Evolutionary conservation across 2,329 filamentous ascomycete species (phyloP).

Genomic region (Phoma sp.): DNA sequence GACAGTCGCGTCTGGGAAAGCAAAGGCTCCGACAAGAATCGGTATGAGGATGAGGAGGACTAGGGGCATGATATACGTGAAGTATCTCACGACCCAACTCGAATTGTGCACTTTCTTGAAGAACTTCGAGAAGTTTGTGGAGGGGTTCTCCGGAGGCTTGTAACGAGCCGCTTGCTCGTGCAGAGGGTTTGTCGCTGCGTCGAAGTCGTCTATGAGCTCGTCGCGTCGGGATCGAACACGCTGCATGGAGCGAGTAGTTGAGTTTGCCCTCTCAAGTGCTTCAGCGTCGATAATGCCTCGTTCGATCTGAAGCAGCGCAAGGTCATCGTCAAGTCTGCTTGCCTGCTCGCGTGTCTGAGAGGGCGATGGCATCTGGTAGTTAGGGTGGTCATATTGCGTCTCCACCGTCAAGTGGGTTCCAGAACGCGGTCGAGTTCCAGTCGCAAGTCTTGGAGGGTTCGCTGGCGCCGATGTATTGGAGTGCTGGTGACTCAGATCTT

Average conservation of each 20-base stretch:
- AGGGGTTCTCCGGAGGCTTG: constrained; percentile 67
- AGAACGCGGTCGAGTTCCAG: constrained; percentile 31
- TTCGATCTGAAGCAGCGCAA: constrained; percentile 70
- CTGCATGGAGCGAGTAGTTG: constrained; percentile 54
- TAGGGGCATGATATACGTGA: constrained; percentile 73
- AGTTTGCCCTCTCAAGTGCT: constrained; percentile 43
- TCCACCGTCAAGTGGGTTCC: constrained; percentile 57
- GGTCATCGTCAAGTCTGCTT: constrained; percentile 68
- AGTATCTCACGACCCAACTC: constrained; percentile 71
- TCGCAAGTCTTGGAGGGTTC: constrained; percentile 17
- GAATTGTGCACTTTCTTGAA: constrained; percentile 71
- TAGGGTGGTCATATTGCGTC: constrained; percentile 48
- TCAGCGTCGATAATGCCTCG: constrained; percentile 60
- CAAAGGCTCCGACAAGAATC: constrained; percentile 67
- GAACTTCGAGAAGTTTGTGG: constrained; percentile 66
- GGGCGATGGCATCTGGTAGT: constrained; percentile 53
- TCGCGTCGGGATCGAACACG: constrained; percentile 60
- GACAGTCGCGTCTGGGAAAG: constrained; percentile 65
- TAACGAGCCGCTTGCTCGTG: constrained; percentile 71
- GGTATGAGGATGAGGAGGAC: constrained; percentile 71
- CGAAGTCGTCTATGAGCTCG: constrained; percentile 70
- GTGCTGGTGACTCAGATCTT: constrained; percentile 41
- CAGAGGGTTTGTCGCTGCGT: constrained; percentile 70
- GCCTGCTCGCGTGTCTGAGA: constrained; percentile 66
- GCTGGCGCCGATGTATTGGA: constrained; percentile 22